Base-by-base conservation (phyloP, 257 asterid genomes). In the Nemophila menziesii region DNA sequence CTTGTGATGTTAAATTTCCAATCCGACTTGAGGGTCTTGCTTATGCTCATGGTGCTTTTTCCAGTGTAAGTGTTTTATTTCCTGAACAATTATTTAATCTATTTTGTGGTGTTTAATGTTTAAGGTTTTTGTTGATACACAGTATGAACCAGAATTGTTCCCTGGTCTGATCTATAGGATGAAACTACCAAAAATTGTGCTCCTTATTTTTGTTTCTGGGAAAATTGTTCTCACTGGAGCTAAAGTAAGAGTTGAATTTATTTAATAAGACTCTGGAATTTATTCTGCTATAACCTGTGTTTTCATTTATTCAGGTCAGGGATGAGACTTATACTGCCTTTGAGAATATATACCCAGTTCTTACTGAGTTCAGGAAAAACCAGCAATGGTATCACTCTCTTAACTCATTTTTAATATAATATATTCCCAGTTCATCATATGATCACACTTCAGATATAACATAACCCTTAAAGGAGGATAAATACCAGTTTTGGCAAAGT, bases 201-300 rank as follows among this genome's bases (percentile, higher is more conserved):
- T 36, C 11, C 15, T 36, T 4, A 36, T 36, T 36, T 36, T 36
- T 10, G 15, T 8, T 10, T 36, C 40, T 36, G 40, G 15, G 40
- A 36, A 8, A n/a, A 36, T 36, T 36, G 40, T 36, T 15, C 40
- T 36, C 11, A 36, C 40, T 36, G 40, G 40, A n/a, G 40, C 40
- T 6, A 36, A 36, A 15, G 40, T 36, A 10, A 36, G 4, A n/a
- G n/a, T n/a, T n/a, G n/a, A n/a, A 15, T 4, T 10, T 36, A 8
- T 36, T 36, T 4, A 36, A 36, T n/a, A 4, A 6, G 10, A 36
- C 15, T 15, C 2, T 5, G 5, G 40, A 36, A 3, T 36, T 8
- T 4, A 3, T 36, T 36, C 40, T 6, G 3, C 40, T 26, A 10
- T 4, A 5, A 26, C 33, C 5, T 26, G 5, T 29, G 4, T 8